Evolutionary conservation across 345 rosid genomes (phyloP), one percentile per base, ranked within the genome.

Genomic region (Psidium friedrichsthalianum): DNA sequence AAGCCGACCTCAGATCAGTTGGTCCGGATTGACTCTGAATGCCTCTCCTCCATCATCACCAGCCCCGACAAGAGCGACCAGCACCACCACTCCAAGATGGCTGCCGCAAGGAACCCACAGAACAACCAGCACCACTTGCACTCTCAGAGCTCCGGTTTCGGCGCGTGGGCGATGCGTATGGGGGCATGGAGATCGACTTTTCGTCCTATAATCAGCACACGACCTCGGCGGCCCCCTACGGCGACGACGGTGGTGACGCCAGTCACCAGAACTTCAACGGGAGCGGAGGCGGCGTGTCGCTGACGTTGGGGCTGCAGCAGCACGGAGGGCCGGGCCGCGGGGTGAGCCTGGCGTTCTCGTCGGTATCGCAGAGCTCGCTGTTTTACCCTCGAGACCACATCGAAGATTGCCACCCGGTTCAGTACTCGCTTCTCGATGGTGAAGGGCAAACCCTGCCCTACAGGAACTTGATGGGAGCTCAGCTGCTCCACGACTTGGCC

Each of bases 391-490:
- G 98, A 89, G 99, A 93, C 85, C 98, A 93, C 83, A 94, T 95
- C 25, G 98, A 96, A 83, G 97, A 95, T 61, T 90, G 93, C 87
- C 94, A 90, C 32, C 90, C 90, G 22, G 97, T 94, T 85, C 98
- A 95, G 51, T 96, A 96, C 91, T 86, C 99, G 51, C 90, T 94
- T 84, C 88, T 98, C 42, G 98, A 98, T 86, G 97, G 92, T 7
- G 99, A 94, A 85, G 94, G 91, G 61, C 99, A 96, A 92, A 95
- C 93, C 90, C 88, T 94, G 93, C 99, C 98, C 80, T 95, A 98
- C 59, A 89, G 97, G 91, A 98, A 94, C 90, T 85, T 98, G 91
- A 94, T 94, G 98, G 99, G 97, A 18, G 98, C 99, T 83, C 99
- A 98, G 83, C 89, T 96, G 91, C 97, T 98, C 74, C 99, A 93